Percentiles rank a stretch among this genome's conserved stretches.
phyloP scores from a whole-genome alignment of 192 early-diverging fungal species.

The Pilaira anomala region DNA sequence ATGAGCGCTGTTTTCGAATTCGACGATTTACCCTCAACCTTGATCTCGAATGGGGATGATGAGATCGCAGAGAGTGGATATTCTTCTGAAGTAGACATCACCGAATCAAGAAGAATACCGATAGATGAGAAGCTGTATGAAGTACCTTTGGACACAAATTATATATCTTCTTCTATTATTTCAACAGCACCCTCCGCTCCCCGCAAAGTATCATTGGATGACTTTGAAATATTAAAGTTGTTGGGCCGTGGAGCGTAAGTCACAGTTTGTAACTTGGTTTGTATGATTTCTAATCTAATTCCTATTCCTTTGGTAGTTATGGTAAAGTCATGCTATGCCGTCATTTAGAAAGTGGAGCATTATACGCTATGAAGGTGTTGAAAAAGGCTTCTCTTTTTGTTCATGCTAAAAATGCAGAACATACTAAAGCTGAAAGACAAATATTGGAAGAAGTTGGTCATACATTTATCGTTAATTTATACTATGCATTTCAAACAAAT shows the following conservation, averaged over 20 bases:
- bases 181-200: constrained; percentile 25
- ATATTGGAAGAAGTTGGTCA: constrained; percentile 84
- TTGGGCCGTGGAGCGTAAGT: constrained; percentile 56
- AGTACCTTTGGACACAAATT: constrained; percentile 43
- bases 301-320: constrained; percentile 44
- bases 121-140: constrained; percentile 40
- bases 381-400: constrained; percentile 84
- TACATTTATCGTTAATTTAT: constrained; percentile 90
- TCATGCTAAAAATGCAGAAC: constrained; percentile 73
- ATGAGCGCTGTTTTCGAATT: constrained; percentile 48
- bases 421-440: constrained; percentile 84
- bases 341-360: constrained; percentile 51
- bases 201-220: constrained; percentile 44
- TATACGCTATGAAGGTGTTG: constrained; percentile 94
- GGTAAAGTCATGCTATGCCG: constrained; percentile 84
- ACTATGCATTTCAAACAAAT: constrained; percentile 91
- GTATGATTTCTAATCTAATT: neutral
- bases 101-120: constrained; percentile 13
- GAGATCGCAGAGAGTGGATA: constrained; percentile 15
- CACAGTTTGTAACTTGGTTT: neutral
- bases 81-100: constrained; percentile 21
- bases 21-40: constrained; percentile 41
- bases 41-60: constrained; percentile 24
- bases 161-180: constrained; percentile 40
- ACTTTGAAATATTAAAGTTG: constrained; percentile 51